Base-by-base conservation (phyloP, 2,329 filamentous ascomycete genomes). In the Aspergillus awamori region DNA sequence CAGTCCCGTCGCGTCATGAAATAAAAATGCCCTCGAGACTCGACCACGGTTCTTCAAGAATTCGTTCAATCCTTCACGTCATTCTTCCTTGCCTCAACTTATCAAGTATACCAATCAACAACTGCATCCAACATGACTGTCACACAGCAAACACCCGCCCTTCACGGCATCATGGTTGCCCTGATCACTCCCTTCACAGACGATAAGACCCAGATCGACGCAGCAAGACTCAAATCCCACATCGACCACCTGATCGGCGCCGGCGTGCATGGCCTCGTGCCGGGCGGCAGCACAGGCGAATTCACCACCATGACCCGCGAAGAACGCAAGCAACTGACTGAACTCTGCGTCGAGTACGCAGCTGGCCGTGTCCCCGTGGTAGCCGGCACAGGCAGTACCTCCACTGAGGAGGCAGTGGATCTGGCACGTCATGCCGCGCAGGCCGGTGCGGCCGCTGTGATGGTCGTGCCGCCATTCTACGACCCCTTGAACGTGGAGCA, bases 401-500 rank as follows among this genome's bases (percentile, higher is more conserved):
- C 78, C 0, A 82, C 80, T 1, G 64, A 70, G 1, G 74, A 79
- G 24, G 71, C 73, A 2, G 67, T 81, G 3, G 78, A 82, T 5
- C 74, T 81, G 20, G 77, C 79, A 1, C 60, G 65, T 1, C 79
- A 81, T 60, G 79, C 79, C 1, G 72, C 71, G 0, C 57, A 76
- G 28, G 72, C 66, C 15, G 79, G 79, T 17, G 80, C 80, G 0
- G 71, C 74, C 2, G 79, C 80, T 0, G 66, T 80, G 0, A 83
- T 83, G 81, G 77, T 82, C 11, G 80, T 83, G 0, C 81, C 81
- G 5, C 81, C 81, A 0, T 83, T 79, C 70, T 83, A 83, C 63
- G 81, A 83, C 48, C 74, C 81, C 0, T 72, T 79, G 30, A 79
- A 70, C 60, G 63, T 80, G 20, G 69, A 72, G 17, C 73, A 80